Conservation (phyloP, 306 rosid genomes). For the Corylus americana region DNA sequence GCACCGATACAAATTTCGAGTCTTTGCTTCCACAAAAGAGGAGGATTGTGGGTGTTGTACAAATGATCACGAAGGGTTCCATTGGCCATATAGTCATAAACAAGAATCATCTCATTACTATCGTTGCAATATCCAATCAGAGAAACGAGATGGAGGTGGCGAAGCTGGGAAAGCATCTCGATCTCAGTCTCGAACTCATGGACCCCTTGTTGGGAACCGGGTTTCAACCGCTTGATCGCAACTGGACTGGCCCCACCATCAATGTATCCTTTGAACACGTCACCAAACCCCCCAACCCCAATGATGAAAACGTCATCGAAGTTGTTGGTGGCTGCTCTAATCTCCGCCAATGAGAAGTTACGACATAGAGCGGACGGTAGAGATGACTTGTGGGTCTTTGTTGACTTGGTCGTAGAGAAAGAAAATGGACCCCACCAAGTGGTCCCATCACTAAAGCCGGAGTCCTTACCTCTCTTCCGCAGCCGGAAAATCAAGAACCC, state of each 20-base stretch:
- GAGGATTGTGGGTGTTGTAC: background rate
- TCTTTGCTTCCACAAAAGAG: background rate
- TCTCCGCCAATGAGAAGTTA: constrained; percentile 31
- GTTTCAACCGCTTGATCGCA: background rate
- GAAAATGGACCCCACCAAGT: background rate
- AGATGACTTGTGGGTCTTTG: background rate
- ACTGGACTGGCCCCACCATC: constrained; percentile 20
- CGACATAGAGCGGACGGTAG: constrained; percentile 20
- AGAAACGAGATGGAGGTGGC: background rate
- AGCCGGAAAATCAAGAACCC: constrained; percentile 8
- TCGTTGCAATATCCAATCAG: constrained; percentile 2
- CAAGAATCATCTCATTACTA: background rate
- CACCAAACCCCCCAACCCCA: constrained; percentile 47
- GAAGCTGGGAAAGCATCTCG: background rate
- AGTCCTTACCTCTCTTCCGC: background rate
- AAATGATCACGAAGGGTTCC: constrained; percentile 3
- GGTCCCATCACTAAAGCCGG: background rate
- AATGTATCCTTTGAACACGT: constrained; percentile 43
- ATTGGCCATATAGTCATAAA: background rate
- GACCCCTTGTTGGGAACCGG: constrained; percentile 4
- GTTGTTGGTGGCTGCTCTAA: constrained; percentile 36
- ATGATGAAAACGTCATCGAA: constrained; percentile 23
- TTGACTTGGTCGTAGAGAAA: background rate
- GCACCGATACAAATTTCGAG: background rate
- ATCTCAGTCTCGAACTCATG: constrained; percentile 2